These are phyloP conservation scores for Pythium dissimile DNA, from an alignment of 352 stramenopile species.

Conservation along the genomic window DNA sequence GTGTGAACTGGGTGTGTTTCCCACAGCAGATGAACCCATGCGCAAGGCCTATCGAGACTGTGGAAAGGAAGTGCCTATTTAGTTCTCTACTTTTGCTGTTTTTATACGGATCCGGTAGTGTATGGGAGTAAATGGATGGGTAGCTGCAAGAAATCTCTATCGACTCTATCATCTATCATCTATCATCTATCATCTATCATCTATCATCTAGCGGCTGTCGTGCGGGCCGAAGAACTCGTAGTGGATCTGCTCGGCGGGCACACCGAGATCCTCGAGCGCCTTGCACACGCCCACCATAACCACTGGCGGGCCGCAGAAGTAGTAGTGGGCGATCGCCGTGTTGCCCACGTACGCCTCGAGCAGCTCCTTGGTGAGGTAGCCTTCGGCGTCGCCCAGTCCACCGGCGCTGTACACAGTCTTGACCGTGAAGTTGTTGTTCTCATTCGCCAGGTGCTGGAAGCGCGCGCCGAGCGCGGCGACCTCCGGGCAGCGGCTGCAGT, in stretches of 20 bases:
- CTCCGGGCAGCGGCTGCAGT: conserved; percentile 35
- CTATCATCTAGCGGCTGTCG: conserved; percentile 23
- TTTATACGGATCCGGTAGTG: too few relatives aligned
- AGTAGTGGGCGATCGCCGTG: conserved; percentile 35
- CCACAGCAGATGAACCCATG: too few relatives aligned
- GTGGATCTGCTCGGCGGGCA: conserved; percentile 40
- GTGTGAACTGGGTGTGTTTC: too few relatives aligned
- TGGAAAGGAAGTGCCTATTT: too few relatives aligned
- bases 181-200: neutral
- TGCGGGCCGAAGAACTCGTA: conserved; percentile 68
- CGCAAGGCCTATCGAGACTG: too few relatives aligned
- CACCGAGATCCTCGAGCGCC: conserved; percentile 30
- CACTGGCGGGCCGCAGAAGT: conserved; percentile 52
- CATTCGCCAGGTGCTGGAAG: conserved; percentile 27
- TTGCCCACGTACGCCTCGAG: conserved; percentile 30
- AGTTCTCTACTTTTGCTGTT: too few relatives aligned
- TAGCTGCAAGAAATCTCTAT: neutral
- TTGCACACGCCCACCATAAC: conserved; percentile 48
- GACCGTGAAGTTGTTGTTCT: conserved; percentile 31
- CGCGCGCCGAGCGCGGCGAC: conserved; percentile 32
- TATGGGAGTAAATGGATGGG: neutral
- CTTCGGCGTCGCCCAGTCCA: conserved; percentile 10
- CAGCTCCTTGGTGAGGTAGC: conserved; percentile 28
- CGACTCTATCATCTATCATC: neutral
- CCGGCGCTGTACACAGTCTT: conserved; percentile 29